phyloP scores from a whole-genome alignment of 768 basidiomycete genomes.

The Trametopsis cervina region DNA sequence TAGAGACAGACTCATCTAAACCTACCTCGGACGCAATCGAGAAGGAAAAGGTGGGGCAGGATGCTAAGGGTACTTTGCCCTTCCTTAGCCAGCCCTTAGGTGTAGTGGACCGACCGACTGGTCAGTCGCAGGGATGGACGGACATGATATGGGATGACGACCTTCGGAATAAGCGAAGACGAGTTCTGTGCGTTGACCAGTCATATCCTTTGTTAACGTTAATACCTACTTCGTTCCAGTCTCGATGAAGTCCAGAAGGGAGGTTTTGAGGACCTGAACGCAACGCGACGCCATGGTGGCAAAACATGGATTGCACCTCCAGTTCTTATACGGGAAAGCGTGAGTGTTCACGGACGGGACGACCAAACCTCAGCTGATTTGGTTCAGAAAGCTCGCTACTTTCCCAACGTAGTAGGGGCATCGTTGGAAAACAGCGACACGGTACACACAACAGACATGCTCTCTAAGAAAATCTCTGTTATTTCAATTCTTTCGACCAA shows the following conservation, averaged over 20 bases:
- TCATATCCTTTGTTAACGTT: constrained; percentile 18
- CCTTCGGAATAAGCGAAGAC: constrained; percentile 60
- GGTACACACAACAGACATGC: constrained; percentile 73
- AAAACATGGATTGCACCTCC: constrained; percentile 93
- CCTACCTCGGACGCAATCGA: not conserved
- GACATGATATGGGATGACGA: constrained; percentile 71
- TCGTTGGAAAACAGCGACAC: constrained; percentile 46
- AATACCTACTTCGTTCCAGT: constrained; percentile 26
- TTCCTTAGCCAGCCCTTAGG: constrained; percentile 66
- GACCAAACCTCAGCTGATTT: constrained; percentile 2
- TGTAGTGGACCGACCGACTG: constrained; percentile 60
- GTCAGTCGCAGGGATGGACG: constrained; percentile 39
- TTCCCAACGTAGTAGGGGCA: constrained; percentile 80
- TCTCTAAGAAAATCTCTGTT: constrained; percentile 69
- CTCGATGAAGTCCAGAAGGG: constrained; percentile 66
- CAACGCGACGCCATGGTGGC: constrained; percentile 76
- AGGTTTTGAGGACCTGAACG: constrained; percentile 84
- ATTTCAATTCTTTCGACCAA: constrained; percentile 79
- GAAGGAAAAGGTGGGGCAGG: not conserved
- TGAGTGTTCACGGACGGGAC: constrained; percentile 32
- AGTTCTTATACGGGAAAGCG: constrained; percentile 85
- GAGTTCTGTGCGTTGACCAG: constrained; percentile 42
- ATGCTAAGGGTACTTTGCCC: constrained; percentile 14
- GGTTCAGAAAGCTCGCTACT: constrained; percentile 79
- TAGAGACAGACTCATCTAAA: not conserved